These are phyloP conservation scores for Schizothecium vesticola DNA, from an alignment of 495 filamentous ascomycete species.

Conservation along the genomic window DNA sequence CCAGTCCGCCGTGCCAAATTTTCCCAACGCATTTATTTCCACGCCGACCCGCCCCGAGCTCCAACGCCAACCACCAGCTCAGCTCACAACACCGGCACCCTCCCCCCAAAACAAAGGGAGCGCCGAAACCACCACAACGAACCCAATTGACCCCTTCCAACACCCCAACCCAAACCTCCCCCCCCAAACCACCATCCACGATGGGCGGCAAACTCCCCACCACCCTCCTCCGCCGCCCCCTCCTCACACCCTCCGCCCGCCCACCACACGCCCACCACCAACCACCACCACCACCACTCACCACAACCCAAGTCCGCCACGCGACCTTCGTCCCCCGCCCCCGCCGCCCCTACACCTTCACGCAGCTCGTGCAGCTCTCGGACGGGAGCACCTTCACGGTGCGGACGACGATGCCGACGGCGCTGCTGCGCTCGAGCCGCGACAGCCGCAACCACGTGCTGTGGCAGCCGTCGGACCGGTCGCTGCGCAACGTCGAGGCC, in stretches of 20 bases:
- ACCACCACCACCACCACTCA: constrained; percentile 23
- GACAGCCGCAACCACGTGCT: constrained; percentile 82
- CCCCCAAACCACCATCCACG: constrained; percentile 4
- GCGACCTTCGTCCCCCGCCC: constrained; percentile 86
- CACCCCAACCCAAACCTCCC: too few relatives aligned
- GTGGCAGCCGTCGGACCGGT: constrained; percentile 80
- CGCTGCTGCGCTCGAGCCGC: constrained; percentile 70
- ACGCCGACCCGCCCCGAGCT: constrained; percentile 3
- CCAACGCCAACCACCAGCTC: background rate
- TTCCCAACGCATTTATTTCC: constrained; percentile 11
- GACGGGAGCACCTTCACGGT: constrained; percentile 84
- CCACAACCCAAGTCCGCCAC: constrained; percentile 53
- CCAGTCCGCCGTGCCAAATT: constrained; percentile 24
- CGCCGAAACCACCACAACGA: background rate
- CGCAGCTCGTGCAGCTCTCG: constrained; percentile 88
- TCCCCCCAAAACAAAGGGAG: background rate
- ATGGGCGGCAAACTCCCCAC: constrained; percentile 29
- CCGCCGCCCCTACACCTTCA: constrained; percentile 90
- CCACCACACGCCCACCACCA: background rate
- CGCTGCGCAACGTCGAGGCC: constrained; percentile 79
- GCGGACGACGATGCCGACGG: constrained; percentile 79
- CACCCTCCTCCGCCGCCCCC: constrained; percentile 21
- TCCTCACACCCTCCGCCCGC: constrained; percentile 1
- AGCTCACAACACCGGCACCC: background rate
- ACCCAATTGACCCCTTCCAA: constrained; percentile 6